These are phyloP conservation scores for Pleurozium schreberi DNA, from an alignment of 225 moss, liverwort and hornwort genomes.

Conservation along the genomic window DNA sequence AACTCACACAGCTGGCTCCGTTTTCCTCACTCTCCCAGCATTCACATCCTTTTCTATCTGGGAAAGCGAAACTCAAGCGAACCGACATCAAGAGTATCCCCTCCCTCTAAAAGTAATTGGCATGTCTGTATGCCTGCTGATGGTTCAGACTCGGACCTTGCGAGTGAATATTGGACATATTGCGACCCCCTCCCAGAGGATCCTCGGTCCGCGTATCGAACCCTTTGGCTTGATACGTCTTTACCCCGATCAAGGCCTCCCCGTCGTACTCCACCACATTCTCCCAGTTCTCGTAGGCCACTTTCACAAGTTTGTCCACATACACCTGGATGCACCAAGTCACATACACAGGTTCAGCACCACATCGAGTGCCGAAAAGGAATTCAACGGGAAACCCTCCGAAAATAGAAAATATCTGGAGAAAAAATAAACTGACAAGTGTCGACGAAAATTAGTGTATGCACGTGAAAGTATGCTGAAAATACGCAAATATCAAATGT, in stretches of 20 bases:
- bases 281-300: conserved; percentile 56
- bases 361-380: not conserved
- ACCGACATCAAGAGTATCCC: not conserved
- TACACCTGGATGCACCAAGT: not conserved
- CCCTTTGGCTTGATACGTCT: conserved; percentile 36
- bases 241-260: conserved; percentile 45
- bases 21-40: conserved; percentile 1
- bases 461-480: not conserved
- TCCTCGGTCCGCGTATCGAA: conserved; percentile 42
- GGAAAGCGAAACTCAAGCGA: conserved; percentile 15
- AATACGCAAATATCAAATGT: not conserved
- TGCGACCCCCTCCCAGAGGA: conserved; percentile 24
- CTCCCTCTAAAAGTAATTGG: conserved; percentile 25
- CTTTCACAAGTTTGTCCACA: conserved; percentile 2
- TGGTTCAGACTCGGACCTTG: conserved; percentile 48
- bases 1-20: conserved; percentile 1
- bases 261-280: conserved; percentile 57
- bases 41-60: not conserved
- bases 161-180: conserved; percentile 17
- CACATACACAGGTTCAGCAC: not conserved
- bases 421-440: not conserved
- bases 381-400: not conserved
- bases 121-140: conserved; percentile 25
- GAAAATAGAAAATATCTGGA: not conserved
- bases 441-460: not conserved